Base-by-base conservation (phyloP, 164 flowering plant species). In the Cinnamomum chago region DNA sequence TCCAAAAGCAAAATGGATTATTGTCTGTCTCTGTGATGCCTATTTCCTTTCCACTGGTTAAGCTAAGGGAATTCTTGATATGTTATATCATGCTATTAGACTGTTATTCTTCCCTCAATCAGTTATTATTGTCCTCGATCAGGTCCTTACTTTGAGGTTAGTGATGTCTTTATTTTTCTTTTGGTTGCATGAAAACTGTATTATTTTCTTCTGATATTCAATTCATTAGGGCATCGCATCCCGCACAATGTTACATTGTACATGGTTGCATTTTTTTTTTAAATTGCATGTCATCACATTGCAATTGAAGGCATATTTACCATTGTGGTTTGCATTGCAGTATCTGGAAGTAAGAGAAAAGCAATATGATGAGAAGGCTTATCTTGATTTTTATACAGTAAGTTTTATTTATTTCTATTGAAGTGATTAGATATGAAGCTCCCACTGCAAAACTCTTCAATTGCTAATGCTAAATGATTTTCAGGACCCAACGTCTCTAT, bases 261-360 rank as follows among this genome's bases (percentile, higher is more conserved):
- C 20, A 12, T 15, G 5, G n/a, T 14, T 55, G 2, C 60, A 55
- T 2, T 15, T 15, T 55, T 55, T 55, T 55, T 30, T 30, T 30
- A 5, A 15, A 55, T 55, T 55, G 13, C n/a, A 55, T 17, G 47
- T 3, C 60, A 55, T 15, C 60, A 55, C 60, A 55, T 55, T 12
- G 60, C 60, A 55, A 14, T 76, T 75, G 20, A 65, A 27, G 55
- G 35, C 71, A 62, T 75, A 74, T 33, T 30, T 70, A 23, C 28
- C 55, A 17, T 65, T 67, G 50, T 80, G 74, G 71, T 72, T 62
- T 73, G 67, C 25, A 50, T 28, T 80, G 80, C 88, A 95, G 99
- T 70, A 93, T 85, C 84, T 93, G 27, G 97, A 93, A 86, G 97
- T 95, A 76, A 89, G 99, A 77, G 99, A 95, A 85, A 91, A 95